Conservation (phyloP, 129 eudicot species). For the Rutidosis leptorrhynchoides region DNA sequence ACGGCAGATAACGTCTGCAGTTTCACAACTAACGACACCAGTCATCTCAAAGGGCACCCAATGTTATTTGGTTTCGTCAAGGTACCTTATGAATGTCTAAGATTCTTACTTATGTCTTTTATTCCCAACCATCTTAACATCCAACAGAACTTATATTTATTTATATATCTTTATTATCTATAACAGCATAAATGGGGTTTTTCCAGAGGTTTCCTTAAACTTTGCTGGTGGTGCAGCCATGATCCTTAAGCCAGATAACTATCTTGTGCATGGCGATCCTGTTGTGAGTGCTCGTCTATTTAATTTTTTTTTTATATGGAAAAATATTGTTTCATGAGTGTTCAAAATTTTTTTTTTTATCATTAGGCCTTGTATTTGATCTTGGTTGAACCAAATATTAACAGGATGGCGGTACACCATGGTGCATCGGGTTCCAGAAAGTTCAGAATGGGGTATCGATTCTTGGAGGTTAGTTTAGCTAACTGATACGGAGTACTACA, state of each 20-base stretch:
- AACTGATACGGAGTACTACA: neutral
- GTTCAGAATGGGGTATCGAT: conserved; percentile 67
- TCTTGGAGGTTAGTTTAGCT: conserved; percentile 74
- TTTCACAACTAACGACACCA: conserved; percentile 54
- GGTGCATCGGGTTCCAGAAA: conserved; percentile 94
- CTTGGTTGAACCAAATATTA: conserved; percentile 14
- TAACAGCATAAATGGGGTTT: conserved; percentile 57
- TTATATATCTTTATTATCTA: conserved; percentile 12
- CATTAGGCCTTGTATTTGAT: neutral
- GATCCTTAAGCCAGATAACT: conserved; percentile 71
- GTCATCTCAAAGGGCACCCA: conserved; percentile 49
- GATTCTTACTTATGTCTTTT: neutral
- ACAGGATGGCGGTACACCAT: conserved; percentile 83
- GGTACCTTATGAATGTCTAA: conserved; percentile 37
- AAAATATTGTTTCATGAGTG: neutral
- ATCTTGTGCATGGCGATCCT: conserved; percentile 69
- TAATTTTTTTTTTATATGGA: too few species aligned
- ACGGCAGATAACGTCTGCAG: conserved; percentile 78
- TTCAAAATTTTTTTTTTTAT: neutral
- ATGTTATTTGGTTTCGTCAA: conserved; percentile 63
- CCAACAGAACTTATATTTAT: neutral
- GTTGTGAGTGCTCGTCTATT: conserved; percentile 48
- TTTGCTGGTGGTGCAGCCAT: conserved; percentile 92
- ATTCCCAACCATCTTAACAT: conserved; percentile 15
- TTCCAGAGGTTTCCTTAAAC: conserved; percentile 76